Base-by-base conservation (phyloP, 306 rosid species). In the Cyclanthera cordifolia region DNA sequence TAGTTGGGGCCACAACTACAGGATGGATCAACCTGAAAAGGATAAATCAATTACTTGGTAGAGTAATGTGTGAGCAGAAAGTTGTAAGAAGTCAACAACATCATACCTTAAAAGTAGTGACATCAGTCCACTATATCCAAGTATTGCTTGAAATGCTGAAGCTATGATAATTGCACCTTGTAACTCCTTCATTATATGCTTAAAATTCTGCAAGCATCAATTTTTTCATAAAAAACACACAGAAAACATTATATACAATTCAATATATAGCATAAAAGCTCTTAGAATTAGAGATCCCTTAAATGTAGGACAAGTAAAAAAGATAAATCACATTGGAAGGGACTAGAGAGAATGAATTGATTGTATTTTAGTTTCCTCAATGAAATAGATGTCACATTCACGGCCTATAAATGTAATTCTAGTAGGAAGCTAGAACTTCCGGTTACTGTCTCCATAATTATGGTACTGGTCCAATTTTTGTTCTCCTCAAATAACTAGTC, bases 91-190 rank as follows among this genome's bases (percentile, higher is more conserved):
- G 55, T 37, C 20, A 54, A 52, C 69, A 66, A 37, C 50, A 58
- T 23, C 74, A 74, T 85, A 94, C 99, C 97, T 90, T 73, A 78
- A 78, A 79, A 94, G 72, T 14, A 94, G 71, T 10, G 99, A 88
- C 96, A 94, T 88, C 72, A 94, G 82, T 78, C 99, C 99, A 71
- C 84, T 83, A 82, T 94, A 94, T 78, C 99, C 99, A 66, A 94
- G 88, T 70, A 94, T 60, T 64, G 91, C 80, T 83, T 94, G 97
- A 82, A 94, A 94, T 53, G 97, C 80, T 25, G 99, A 88, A 65
- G 88, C 88, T 70, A 90, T 86, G 69, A 94, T 94, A 80, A 90
- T 70, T 71, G 97, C 96, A 64, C 99, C 99, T 81, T 94, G 99
- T 73, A 94, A 84, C 86, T 94, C 95, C 86, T 86, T 94, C 99